These are phyloP conservation scores for Escovopsis weberi DNA, from an alignment of 2,329 filamentous ascomycete genomes.

Conservation along the genomic window DNA sequence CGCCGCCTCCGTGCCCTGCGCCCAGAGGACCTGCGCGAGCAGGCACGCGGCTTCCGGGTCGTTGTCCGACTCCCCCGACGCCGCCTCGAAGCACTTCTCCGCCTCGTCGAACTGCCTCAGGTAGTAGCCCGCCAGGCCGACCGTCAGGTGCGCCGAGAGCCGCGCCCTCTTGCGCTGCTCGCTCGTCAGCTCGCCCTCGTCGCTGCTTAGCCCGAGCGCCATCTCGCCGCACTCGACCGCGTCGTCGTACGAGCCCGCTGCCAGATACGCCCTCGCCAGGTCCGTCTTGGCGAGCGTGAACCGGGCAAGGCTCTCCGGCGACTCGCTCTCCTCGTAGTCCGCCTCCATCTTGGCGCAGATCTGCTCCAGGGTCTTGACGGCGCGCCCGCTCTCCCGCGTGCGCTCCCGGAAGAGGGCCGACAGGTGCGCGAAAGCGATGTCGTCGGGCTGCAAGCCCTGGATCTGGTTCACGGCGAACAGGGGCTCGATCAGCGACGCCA, in stretches of 20 bases:
- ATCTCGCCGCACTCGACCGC: constrained; percentile 71
- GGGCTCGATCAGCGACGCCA: constrained; percentile 62
- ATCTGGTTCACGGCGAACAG: constrained; percentile 81
- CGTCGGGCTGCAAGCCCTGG: constrained; percentile 51
- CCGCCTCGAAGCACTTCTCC: constrained; percentile 65
- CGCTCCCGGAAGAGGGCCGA: constrained; percentile 71
- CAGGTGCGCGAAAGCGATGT: constrained; percentile 63
- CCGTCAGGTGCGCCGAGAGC: constrained; percentile 72
- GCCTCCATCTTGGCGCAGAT: constrained; percentile 60
- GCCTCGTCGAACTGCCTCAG: constrained; percentile 49
- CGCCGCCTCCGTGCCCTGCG: constrained; percentile 61
- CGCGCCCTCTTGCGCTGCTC: constrained; percentile 56
- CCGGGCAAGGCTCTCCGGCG: constrained; percentile 52
- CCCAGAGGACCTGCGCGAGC: constrained; percentile 86
- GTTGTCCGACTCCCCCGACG: constrained; percentile 59
- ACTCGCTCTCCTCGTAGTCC: constrained; percentile 76
- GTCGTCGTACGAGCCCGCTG: constrained; percentile 45
- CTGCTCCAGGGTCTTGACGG: constrained; percentile 47
- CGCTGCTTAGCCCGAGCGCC: constrained; percentile 63
- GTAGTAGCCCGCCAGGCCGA: constrained; percentile 72
- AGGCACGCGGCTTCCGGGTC: constrained; percentile 78
- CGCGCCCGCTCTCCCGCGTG: constrained; percentile 49
- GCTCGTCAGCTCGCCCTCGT: constrained; percentile 51
- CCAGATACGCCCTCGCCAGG: constrained; percentile 69
- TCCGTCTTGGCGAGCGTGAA: constrained; percentile 81